These are phyloP conservation scores for Mallotus japonicus DNA, from an alignment of 441 rosid species.

Conservation along the genomic window DNA sequence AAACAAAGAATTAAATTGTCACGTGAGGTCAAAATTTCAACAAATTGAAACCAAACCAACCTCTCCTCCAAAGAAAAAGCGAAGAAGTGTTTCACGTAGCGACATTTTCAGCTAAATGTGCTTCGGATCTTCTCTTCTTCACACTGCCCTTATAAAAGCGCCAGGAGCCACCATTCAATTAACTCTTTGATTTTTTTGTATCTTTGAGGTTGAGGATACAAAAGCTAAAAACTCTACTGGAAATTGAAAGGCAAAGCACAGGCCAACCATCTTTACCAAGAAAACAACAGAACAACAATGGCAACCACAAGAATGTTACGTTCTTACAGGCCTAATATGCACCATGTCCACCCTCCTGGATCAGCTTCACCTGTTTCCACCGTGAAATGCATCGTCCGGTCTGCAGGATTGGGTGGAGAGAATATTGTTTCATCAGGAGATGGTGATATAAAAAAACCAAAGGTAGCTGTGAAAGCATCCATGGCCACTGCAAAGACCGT, in stretches of 20 bases:
- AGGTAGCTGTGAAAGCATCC: conserved; percentile 31
- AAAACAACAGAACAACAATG: conserved; percentile 29
- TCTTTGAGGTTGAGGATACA: background rate
- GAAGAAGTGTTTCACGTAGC: conserved; percentile 3
- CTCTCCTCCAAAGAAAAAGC: conserved; percentile 16
- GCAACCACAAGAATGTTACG: conserved; percentile 44
- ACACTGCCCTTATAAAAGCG: background rate
- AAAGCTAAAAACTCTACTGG: background rate
- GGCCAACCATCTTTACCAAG: background rate
- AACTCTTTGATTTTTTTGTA: background rate
- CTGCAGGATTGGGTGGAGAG: conserved; percentile 26
- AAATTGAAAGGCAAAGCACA: background rate
- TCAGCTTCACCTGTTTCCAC: conserved; percentile 12
- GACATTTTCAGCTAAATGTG: conserved; percentile 31
- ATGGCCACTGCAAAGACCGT: conserved; percentile 18
- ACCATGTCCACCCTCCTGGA: conserved; percentile 22
- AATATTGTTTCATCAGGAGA: conserved; percentile 18
- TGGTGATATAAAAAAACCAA: conserved; percentile 27
- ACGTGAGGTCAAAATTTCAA: conserved; percentile 18
- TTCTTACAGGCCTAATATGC: conserved; percentile 23
- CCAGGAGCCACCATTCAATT: background rate
- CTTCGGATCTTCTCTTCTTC: conserved; percentile 44
- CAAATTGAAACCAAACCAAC: background rate
- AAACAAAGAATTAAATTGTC: background rate
- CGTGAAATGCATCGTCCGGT: conserved; percentile 29